Base-by-base conservation (phyloP, 306 rosid genomes). In the Senna tora region DNA sequence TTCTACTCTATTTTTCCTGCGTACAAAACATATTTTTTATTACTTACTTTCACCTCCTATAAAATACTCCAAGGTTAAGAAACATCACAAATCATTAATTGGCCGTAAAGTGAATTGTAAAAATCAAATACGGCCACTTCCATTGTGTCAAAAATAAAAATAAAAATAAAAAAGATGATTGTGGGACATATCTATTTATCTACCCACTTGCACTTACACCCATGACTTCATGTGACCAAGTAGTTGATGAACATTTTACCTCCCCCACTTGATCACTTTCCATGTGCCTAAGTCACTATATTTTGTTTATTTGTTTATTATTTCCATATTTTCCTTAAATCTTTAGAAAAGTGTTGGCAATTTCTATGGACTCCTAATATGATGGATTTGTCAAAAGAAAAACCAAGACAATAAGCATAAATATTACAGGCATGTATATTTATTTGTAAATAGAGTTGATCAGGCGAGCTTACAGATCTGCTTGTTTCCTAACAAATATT, bases 141-240 rank as follows among this genome's bases (percentile, higher is more conserved):
- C 59, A 25, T 73, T 34, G 38, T 46, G 54, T 51, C 49, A 59
- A 66, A n/a, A n/a, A n/a, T n/a, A n/a, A n/a, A n/a, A n/a, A n/a
- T n/a, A n/a, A n/a, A n/a, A n/a, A n/a, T n/a, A n/a, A n/a, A 25
- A 3, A 72, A 49, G 39, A 36, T 36, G 39, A 36, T 36, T 36
- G 78, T 79, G 82, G 82, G 75, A n/a, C 75, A 66, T 50, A 16
- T 50, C 19, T 47, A 42, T 0, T 9, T 22, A 25, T 41, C 69
- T 12, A 52, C 68, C 73, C 62, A 53, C 83, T 71, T 70, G 67
- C 73, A 77, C 77, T 75, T 63, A 42, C 41, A 17, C 4, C 83
- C 79, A 10, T 57, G 16, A 53, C 67, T 67, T 68, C 64, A 19
- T 39, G 53, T 25, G 16, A n/a, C 45, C 73, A 49, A 49, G 39